Percentiles rank a stretch among this genome's conserved stretches.
phyloP scores from a whole-genome alignment of 805 yeast genomes.

The Lipomyces sp. region DNA sequence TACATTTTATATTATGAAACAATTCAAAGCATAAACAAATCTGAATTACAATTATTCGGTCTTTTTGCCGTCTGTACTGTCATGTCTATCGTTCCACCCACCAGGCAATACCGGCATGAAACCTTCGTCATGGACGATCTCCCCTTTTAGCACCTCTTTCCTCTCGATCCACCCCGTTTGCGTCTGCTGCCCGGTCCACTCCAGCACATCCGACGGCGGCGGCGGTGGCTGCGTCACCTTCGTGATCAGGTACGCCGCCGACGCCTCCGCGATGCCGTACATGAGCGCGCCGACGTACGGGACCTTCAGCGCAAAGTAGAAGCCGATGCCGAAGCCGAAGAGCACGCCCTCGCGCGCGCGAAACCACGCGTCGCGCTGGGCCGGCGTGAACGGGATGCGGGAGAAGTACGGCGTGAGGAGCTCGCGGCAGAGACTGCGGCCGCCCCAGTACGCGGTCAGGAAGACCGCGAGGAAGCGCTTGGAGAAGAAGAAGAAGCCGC shows the following conservation, averaged over 20 bases:
- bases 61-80: neutral
- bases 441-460: conserved; percentile 48
- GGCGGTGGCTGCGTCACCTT: conserved; percentile 39
- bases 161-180: conserved; percentile 20
- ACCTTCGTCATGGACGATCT: conserved; percentile 14
- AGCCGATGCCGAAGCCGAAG: conserved; percentile 54
- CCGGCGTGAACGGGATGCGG: conserved; percentile 44
- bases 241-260: conserved; percentile 53
- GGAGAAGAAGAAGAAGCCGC: conserved; percentile 40
- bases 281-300: conserved; percentile 49
- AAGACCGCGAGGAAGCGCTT: conserved; percentile 39
- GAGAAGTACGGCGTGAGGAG: conserved; percentile 52
- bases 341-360: conserved; percentile 53
- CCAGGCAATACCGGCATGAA: conserved; percentile 13
- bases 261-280: conserved; percentile 53
- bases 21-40: no score
- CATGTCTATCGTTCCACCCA: conserved; percentile 1
- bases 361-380: conserved; percentile 47
- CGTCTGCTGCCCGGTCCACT: conserved; percentile 22
- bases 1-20: no score
- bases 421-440: conserved; percentile 45
- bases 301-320: conserved; percentile 44
- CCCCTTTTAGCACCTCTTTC: conserved; percentile 10
- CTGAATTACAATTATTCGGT: no score
- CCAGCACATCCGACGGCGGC: conserved; percentile 5